Evolutionary conservation across 192 early-diverging fungal genomes (phyloP).

Genomic region (Backusella psychrophila): DNA sequence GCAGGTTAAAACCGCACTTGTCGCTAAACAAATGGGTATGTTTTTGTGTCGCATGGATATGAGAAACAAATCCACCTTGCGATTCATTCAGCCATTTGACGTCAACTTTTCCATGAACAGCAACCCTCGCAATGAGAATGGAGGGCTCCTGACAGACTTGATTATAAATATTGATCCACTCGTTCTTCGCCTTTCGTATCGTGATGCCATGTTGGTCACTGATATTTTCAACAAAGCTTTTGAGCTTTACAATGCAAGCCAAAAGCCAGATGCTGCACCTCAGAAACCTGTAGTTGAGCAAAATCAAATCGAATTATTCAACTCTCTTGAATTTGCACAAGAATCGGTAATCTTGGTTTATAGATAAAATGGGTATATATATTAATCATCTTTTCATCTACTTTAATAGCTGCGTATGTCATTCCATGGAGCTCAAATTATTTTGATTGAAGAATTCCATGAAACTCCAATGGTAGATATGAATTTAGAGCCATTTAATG

Average conservation of each 20-base stretch:
- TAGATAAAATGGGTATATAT: not conserved
- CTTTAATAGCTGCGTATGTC: slow-evolving; percentile 50
- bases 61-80: slow-evolving; percentile 71
- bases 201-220: slow-evolving; percentile 79
- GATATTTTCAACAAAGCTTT: slow-evolving; percentile 77
- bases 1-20: slow-evolving; percentile 72
- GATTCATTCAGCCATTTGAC: slow-evolving; percentile 91
- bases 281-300: not conserved
- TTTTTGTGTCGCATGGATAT: slow-evolving; percentile 89
- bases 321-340: slow-evolving; percentile 12
- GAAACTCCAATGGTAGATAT: slow-evolving; percentile 91
- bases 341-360: slow-evolving; percentile 23
- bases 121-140: not conserved
- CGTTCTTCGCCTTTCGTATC: slow-evolving; percentile 81
- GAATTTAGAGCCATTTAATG: slow-evolving; percentile 72
- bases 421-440: slow-evolving; percentile 67
- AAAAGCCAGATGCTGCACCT: not conserved
- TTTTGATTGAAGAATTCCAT: slow-evolving; percentile 94
- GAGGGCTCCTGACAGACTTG: slow-evolving; percentile 11
- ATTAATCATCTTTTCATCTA: not conserved
- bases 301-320: not conserved
- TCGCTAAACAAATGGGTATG: slow-evolving; percentile 82
- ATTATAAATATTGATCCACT: slow-evolving; percentile 72
- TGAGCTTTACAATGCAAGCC: slow-evolving; percentile 47
- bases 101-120: slow-evolving; percentile 75